Percentiles rank a stretch among this genome's conserved stretches.
Conservation (phyloP, 2,329 filamentous ascomycete genomes). For the Pseudocercospora vitis region DNA sequence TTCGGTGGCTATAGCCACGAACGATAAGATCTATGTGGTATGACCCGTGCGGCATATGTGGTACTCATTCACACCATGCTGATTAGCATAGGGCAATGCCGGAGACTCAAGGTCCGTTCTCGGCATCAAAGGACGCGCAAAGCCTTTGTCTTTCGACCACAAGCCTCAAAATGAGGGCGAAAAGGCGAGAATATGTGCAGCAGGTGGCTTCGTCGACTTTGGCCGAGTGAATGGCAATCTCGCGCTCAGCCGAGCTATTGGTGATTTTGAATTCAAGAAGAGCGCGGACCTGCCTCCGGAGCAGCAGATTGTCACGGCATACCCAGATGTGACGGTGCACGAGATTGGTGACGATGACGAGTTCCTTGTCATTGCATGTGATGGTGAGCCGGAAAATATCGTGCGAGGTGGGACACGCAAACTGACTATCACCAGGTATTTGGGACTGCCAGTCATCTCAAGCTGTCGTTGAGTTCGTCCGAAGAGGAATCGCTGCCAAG, state of each 20-base stretch:
- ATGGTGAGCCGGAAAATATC: slow-evolving; percentile 60
- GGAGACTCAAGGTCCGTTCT: slow-evolving; percentile 94
- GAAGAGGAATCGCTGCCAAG: slow-evolving; percentile 92
- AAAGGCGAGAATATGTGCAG: slow-evolving; percentile 92
- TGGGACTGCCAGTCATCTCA: slow-evolving; percentile 99
- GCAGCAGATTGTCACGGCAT: slow-evolving; percentile 97
- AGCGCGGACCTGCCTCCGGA: slow-evolving; percentile 95
- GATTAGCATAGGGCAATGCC: slow-evolving; percentile 74
- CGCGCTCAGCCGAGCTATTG: slow-evolving; percentile 92
- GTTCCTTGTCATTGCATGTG: slow-evolving; percentile 89
- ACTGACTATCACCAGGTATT: slow-evolving; percentile 66
- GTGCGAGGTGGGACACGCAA: not conserved
- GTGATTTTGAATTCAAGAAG: slow-evolving; percentile 99
- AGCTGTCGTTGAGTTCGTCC: slow-evolving; percentile 93
- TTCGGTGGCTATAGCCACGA: slow-evolving; percentile 83
- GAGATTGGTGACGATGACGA: slow-evolving; percentile 91
- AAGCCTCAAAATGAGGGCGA: slow-evolving; percentile 98
- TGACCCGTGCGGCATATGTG: slow-evolving; percentile 45
- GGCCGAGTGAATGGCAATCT: slow-evolving; percentile 98
- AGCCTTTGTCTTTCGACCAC: slow-evolving; percentile 98
- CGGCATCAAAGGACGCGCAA: slow-evolving; percentile 94
- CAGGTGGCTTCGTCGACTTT: slow-evolving; percentile 97
- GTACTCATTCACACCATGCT: slow-evolving; percentile 10
- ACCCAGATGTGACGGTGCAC: slow-evolving; percentile 88
- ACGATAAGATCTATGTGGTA: slow-evolving; percentile 93